These are phyloP conservation scores for Streptanthus diversifolius DNA, from an alignment of 345 rosid species.

Conservation along the genomic window DNA sequence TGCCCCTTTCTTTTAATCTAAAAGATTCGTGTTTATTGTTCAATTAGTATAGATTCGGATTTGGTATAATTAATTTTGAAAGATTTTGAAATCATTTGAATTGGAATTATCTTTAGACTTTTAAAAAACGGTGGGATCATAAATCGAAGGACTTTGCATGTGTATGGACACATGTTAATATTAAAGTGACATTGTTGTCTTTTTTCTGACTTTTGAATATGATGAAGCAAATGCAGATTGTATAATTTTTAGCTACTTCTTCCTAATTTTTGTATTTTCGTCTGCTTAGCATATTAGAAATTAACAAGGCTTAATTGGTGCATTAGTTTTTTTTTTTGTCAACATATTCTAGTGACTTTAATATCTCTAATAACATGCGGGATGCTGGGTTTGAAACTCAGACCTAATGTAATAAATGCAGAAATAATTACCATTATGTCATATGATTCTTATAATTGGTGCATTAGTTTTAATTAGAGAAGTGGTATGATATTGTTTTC, in stretches of 20 bases:
- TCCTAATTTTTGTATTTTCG: not conserved
- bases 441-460: no score
- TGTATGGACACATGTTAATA: constrained; percentile 9
- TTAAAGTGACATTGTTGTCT: not conserved
- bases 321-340: no score
- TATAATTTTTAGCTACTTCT: not conserved
- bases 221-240: not conserved
- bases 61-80: not conserved
- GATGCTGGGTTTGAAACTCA: no score
- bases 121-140: not conserved
- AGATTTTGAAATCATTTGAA: not conserved
- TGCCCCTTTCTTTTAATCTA: not conserved
- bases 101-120: not conserved
- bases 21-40: not conserved
- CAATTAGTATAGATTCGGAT: not conserved
- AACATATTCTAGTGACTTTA: no score
- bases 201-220: not conserved
- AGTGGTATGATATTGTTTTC: no score
- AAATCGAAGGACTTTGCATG: not conserved
- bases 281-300: not conserved
- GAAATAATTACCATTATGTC: no score
- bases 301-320: not conserved
- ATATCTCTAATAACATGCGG: no score
- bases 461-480: not conserved
- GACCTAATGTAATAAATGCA: no score